Conservation (phyloP, 1,139 yeast genomes). For the Pichia sp. region DNA sequence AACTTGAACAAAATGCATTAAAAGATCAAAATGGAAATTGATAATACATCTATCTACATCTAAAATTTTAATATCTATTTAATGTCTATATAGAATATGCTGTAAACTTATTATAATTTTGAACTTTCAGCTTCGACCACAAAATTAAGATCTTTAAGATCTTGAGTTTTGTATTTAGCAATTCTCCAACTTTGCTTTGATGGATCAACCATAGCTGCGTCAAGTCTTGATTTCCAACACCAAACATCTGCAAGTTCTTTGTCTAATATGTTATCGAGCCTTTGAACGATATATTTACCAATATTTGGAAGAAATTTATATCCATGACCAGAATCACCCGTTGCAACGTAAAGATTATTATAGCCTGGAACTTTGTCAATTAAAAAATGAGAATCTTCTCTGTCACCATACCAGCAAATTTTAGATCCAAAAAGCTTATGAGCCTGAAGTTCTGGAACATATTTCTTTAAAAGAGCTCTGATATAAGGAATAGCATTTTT, state of each 20-base stretch:
- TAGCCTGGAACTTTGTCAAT: constrained; percentile 36
- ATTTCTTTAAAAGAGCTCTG: constrained; percentile 25
- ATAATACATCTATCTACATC: too few species aligned
- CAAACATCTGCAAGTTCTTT: constrained; percentile 25
- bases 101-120: constrained; percentile 4
- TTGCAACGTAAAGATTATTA: constrained; percentile 30
- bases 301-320: constrained; percentile 40
- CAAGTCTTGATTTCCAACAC: constrained; percentile 30
- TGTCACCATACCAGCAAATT: constrained; percentile 45
- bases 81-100: not conserved
- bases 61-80: not conserved
- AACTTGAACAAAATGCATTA: constrained; percentile 1
- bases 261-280: constrained; percentile 28
- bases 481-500: constrained; percentile 15
- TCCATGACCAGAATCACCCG: constrained; percentile 40
- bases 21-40: too few species aligned
- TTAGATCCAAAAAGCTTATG: constrained; percentile 34
- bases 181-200: constrained; percentile 32
- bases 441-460: constrained; percentile 35
- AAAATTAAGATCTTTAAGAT: constrained; percentile 28
- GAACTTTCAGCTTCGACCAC: constrained; percentile 2
- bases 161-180: constrained; percentile 23
- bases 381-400: constrained; percentile 37
- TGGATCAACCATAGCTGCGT: constrained; percentile 24
- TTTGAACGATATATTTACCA: constrained; percentile 33